Percentiles rank a stretch among this genome's conserved stretches.
Evolutionary conservation across 257 asterid species (phyloP).

Genomic region (Solanum sitiens): DNA sequence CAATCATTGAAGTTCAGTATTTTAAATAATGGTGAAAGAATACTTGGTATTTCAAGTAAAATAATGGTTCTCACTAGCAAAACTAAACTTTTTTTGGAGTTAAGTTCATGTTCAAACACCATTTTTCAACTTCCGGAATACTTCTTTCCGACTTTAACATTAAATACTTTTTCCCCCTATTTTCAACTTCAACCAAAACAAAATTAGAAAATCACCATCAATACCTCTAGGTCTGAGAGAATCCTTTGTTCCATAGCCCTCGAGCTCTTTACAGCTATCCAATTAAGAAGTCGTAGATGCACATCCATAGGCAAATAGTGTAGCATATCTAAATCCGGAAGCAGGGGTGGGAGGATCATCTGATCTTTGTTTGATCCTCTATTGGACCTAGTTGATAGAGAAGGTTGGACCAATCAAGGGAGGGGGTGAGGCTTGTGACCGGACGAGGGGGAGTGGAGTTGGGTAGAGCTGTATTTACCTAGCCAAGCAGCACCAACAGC

Average conservation of each 20-base stretch:
- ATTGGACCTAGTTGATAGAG: neutral
- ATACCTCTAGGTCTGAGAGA: neutral
- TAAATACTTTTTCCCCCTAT: neutral
- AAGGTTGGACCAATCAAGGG: neutral
- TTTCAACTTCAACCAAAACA: neutral
- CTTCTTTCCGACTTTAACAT: no score
- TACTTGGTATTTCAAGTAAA: neutral
- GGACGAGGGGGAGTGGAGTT: neutral
- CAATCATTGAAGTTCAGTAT: neutral
- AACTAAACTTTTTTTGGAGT: neutral
- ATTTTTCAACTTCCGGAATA: neutral
- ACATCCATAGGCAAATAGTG: neutral
- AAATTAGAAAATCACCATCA: neutral
- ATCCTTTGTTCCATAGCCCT: neutral
- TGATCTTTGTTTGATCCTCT: neutral
- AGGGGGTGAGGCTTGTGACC: neutral
- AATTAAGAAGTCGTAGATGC: no score
- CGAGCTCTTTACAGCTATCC: no score
- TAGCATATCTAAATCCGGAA: neutral
- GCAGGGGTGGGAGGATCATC: neutral
- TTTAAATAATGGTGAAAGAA: neutral
- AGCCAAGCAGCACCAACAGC: neutral
- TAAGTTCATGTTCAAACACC: neutral
- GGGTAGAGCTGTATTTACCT: neutral
- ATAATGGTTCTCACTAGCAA: neutral